Conservation (phyloP, 208 protist species). For the Trypanosoma theileri region DNA sequence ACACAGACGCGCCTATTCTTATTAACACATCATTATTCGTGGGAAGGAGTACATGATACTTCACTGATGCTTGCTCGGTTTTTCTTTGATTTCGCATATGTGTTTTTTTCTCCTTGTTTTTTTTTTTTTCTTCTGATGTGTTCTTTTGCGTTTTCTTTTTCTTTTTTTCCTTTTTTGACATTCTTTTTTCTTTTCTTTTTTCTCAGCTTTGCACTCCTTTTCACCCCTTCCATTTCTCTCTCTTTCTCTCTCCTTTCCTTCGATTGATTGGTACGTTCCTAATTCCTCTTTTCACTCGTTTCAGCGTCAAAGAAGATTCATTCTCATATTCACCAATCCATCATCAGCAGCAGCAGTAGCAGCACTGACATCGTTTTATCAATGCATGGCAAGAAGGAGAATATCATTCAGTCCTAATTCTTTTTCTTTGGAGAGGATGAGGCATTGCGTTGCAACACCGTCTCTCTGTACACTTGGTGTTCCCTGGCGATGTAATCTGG, state of each 20-base stretch:
- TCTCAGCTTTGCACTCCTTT: neutral
- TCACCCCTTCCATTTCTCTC: neutral
- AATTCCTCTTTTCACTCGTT: neutral
- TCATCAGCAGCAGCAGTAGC: too few relatives aligned
- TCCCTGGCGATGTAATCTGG: conserved; percentile 82
- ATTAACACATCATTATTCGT: too few relatives aligned
- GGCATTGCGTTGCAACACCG: conserved; percentile 47
- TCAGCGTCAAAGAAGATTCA: too few relatives aligned
- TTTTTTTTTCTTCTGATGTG: neutral
- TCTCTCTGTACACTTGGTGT: conserved; percentile 73
- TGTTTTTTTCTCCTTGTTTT: neutral
- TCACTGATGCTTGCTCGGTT: neutral
- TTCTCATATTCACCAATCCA: too few relatives aligned
- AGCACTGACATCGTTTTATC: too few relatives aligned
- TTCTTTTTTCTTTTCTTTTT: conserved; percentile 7
- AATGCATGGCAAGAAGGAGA: neutral
- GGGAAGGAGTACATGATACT: too few relatives aligned
- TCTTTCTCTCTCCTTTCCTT: neutral
- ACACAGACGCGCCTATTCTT: too few relatives aligned
- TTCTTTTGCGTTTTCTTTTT: neutral
- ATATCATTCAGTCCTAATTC: conserved; percentile 20
- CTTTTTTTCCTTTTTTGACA: neutral
- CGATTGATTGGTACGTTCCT: too few relatives aligned
- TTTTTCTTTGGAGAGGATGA: conserved; percentile 58
- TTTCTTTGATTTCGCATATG: neutral